Percentiles rank a stretch among this genome's conserved stretches.
These are phyloP conservation scores for Ogataea sp. DNA, from an alignment of 805 yeast species.

Conservation along the genomic window DNA sequence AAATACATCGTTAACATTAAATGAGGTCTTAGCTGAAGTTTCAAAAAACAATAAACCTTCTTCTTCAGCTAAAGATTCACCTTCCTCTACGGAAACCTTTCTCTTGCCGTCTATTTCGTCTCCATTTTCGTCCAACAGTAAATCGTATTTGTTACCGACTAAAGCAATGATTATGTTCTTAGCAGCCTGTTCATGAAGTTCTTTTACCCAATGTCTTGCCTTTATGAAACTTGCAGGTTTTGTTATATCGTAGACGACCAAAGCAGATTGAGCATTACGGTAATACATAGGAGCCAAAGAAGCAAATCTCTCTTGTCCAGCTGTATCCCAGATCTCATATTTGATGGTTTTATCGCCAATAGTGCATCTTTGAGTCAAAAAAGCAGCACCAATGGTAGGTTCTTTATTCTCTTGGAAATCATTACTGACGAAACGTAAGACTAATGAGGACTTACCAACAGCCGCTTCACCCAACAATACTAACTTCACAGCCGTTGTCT, in stretches of 20 bases:
- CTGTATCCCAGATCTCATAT: constrained; percentile 95
- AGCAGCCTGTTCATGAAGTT: constrained; percentile 91
- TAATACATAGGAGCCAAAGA: constrained; percentile 95
- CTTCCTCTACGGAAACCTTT: constrained; percentile 82
- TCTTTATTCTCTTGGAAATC: constrained; percentile 97
- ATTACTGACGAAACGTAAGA: constrained; percentile 84
- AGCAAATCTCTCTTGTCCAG: constrained; percentile 97
- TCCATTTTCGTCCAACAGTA: constrained; percentile 47
- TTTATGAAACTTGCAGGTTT: constrained; percentile 91
- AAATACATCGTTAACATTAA: constrained; percentile 86
- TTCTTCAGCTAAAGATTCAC: constrained; percentile 79
- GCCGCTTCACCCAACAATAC: constrained; percentile 97
- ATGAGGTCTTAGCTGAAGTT: constrained; percentile 87
- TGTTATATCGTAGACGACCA: constrained; percentile 92
- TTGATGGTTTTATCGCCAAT: constrained; percentile 82
- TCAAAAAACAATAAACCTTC: constrained; percentile 88
- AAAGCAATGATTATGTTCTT: constrained; percentile 87
- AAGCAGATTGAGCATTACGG: constrained; percentile 94
- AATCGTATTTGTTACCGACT: constrained; percentile 88
- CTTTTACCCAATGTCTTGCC: constrained; percentile 98
- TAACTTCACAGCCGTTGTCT: constrained; percentile 69
- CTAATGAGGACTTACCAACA: constrained; percentile 92
- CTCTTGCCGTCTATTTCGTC: constrained; percentile 47
- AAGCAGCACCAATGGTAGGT: constrained; percentile 98
- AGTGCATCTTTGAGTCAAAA: constrained; percentile 86